Base-by-base conservation (phyloP, 2,329 filamentous ascomycete species). In the Hypoxylon sp. region DNA sequence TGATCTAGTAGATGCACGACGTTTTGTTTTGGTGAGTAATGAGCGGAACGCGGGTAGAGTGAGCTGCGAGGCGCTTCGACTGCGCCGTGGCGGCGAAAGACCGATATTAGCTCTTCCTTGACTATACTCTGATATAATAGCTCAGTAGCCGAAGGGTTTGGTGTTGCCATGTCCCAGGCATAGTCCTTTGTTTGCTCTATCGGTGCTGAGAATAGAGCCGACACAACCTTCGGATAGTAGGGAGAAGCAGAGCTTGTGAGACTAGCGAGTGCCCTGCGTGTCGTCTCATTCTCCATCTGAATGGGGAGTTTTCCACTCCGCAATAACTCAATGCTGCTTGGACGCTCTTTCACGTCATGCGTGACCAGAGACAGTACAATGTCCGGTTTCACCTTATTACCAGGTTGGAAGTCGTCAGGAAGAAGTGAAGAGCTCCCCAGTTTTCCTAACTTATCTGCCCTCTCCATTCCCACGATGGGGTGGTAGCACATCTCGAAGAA, bases 401-500 rank as follows among this genome's bases (percentile, higher is more conserved):
- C 79, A 0, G 84, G 80, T 56, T 84, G 83, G 72, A 97, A 97
- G 38, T 91, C 88, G 0, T 79, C 67, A 1, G 95, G 94, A 23
- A 98, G 80, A 4, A 78, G 74, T 33, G 92, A 88, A 10, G 86
- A 79, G 33, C 85, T 84, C 64, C 87, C 82, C 37, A 97, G 81
- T 51, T 83, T 79, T 48, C 88, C 83, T 23, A 97, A 80, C 3
- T 87, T 83, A 48, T 81, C 75, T 1, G 83, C 84, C 61, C 86
- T 82, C 67, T 88, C 82, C 84, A 88, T 88, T 3, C 85, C 86
- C 9, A 80, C 65, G 71, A 88, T 79, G 0, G 85, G 81, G 27
- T 79, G 75, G 63, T 88, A 93, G 69, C 90, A 96, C 95, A 99
- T 99, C 75, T 99, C 95, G 66, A 97, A 98, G 77, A 99, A 96